Base-by-base conservation (phyloP, 306 rosid genomes). In the Vicia villosa region DNA sequence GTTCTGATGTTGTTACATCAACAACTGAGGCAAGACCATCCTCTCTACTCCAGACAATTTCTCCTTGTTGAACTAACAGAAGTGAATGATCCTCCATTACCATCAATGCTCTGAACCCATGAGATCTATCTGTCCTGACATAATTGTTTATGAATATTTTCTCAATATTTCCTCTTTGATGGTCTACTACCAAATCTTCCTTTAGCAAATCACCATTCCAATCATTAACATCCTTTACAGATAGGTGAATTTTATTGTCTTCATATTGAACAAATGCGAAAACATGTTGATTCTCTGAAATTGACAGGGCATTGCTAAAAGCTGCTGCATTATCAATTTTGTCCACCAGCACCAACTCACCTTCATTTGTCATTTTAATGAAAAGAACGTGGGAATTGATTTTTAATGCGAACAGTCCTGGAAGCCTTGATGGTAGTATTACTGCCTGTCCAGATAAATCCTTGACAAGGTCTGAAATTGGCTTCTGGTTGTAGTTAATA, bases 31-130 rank as follows among this genome's bases (percentile, higher is more conserved):
- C 99, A 77, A 95, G 96, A 74, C 99, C 95, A 77, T 95, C 99
- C 76, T 95, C 99, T 85, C 99, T 86, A 64, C 84, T 80, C 99
- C 99, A 95, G 65, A 95, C 99, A 87, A 87, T 82, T 61, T 69
- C 97, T 70, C 97, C 97, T 83, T 95, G 99, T 76, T 95, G 99
- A 41, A 95, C 82, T 79, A 95, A 78, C 64, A 91, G 60, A 34
- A 95, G 92, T 13, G 97, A 95, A 83, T 95, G 91, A 75, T 95
- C 99, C 81, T 95, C 99, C 97, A 86, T 87, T 69, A 87, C 92
- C 79, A 91, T 77, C 86, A 95, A 80, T 73, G 92, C 96, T 80
- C 99, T 89, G 70, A 95, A 95, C 59, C 99, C 99, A 72, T 83
- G 61, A 74, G 95, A 86, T 73, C 88, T 91, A 80, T 95, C 97